A percentile compares a stretch with the other conserved stretches of the same genome.
These are phyloP conservation scores for Hemileccinum rubropunctum DNA, from an alignment of 768 basidiomycete species.

Conservation along the genomic window DNA sequence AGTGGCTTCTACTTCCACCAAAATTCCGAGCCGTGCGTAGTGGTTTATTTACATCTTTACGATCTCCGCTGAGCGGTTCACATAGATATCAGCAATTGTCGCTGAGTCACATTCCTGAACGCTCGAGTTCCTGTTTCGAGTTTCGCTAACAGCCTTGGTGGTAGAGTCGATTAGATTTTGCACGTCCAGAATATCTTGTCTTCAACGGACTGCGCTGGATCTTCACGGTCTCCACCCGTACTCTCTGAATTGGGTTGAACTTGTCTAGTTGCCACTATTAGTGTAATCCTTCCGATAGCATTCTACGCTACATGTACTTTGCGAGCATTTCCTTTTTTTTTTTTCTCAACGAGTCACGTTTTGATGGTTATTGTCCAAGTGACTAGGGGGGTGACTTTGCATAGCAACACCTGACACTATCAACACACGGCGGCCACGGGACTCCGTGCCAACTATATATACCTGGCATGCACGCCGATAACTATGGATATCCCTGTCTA, in stretches of 20 bases:
- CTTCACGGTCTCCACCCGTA: background rate
- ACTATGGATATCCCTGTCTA: too few species aligned
- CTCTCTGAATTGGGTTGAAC: constrained; percentile 7
- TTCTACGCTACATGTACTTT: constrained; percentile 18
- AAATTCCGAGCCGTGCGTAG: constrained; percentile 87
- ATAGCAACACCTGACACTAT: too few species aligned
- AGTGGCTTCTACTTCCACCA: constrained; percentile 92
- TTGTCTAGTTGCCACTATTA: constrained; percentile 11
- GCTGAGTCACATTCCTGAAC: constrained; percentile 73
- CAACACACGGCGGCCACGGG: too few species aligned
- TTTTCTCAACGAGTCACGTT: too few species aligned
- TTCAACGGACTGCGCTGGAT: constrained; percentile 5
- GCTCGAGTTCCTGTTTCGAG: constrained; percentile 77
- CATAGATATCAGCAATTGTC: constrained; percentile 86
- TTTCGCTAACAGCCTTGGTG: constrained; percentile 56
- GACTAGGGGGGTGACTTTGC: too few species aligned
- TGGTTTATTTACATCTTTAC: constrained; percentile 1
- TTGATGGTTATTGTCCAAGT: too few species aligned
- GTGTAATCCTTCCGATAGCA: constrained; percentile 20
- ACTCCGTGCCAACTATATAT: too few species aligned
- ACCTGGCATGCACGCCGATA: too few species aligned
- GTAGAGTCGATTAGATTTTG: constrained; percentile 1
- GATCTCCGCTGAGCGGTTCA: constrained; percentile 7
- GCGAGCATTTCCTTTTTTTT: constrained; percentile 13
- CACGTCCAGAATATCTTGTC: background rate